phyloP scores from a whole-genome alignment of 2,329 filamentous ascomycete genomes.

The Cytospora chrysosperma region DNA sequence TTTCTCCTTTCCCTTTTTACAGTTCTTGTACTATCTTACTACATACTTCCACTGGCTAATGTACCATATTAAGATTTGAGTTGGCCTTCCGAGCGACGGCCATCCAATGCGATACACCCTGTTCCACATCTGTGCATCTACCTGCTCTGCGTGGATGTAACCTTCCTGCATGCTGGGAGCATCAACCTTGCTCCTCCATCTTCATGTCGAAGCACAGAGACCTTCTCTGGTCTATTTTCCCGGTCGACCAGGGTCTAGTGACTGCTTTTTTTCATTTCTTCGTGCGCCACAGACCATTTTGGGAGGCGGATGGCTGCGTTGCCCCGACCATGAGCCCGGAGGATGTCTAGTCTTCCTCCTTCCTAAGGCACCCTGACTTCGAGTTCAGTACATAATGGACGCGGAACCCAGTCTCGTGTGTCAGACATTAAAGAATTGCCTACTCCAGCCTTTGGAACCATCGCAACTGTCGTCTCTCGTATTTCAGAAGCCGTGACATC shows the following conservation, averaged over 20 bases:
- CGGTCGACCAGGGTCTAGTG: conserved; percentile 10
- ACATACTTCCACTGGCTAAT: conserved; percentile 12
- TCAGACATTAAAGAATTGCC: conserved; percentile 10
- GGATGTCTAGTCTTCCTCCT: conserved; percentile 12
- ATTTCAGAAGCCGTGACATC: conserved; percentile 7
- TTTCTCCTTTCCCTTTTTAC: neutral
- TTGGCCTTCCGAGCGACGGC: conserved; percentile 14
- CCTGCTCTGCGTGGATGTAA: conserved; percentile 13
- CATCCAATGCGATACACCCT: conserved; percentile 17
- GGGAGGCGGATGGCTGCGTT: conserved; percentile 12
- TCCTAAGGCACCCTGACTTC: conserved; percentile 1
- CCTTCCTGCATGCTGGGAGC: conserved; percentile 20
- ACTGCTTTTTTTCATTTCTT: conserved; percentile 5
- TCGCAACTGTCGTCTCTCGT: conserved; percentile 7
- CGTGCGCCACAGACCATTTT: conserved; percentile 17
- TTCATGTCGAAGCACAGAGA: conserved; percentile 16
- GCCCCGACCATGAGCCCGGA: conserved; percentile 13
- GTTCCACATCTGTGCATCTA: conserved; percentile 13
- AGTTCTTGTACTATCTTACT: neutral
- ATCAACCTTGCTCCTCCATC: conserved; percentile 18
- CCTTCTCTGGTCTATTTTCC: neutral
- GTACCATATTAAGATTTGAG: conserved; percentile 10
- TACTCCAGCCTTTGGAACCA: neutral
- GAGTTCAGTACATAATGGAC: conserved; percentile 11
- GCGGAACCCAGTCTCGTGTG: conserved; percentile 12